Evolutionary conservation across 2,329 filamentous ascomycete species (phyloP), one percentile per base, ranked within the genome.

Genomic region (Blastomyces gilchristii): DNA sequence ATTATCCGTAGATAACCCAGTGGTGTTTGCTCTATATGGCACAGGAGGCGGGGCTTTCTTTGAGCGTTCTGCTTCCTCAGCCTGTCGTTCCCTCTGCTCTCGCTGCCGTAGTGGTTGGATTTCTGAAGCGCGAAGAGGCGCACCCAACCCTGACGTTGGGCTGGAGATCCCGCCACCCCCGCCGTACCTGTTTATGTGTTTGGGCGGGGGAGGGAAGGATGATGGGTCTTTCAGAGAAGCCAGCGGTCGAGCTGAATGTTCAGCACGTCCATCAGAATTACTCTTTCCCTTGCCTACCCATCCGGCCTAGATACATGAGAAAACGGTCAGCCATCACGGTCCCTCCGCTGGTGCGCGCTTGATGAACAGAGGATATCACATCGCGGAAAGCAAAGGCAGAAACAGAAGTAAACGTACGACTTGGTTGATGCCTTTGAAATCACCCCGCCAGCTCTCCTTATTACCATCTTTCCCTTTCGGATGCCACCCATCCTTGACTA

Each of bases 191-290:
- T 79, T 78, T 63, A 79, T 74, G 65, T 83, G 88, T 69, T 85
- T 92, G 0, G 91, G 91, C 34, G 91, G 91, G 31, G 91, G 90
- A 1, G 84, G 90, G 72, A 96, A 96, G 18, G 85, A 83, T 0
- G 84, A 74, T 0, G 90, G 91, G 71, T 96, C 91, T 72, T 85
- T 86, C 39, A 96, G 81, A 3, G 84, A 81, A 9, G 85, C 80
- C 53, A 95, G 77, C 1, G 91, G 91, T 18, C 81, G 80, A 7
- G 83, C 81, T 61, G 81, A 76, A 66, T 85, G 84, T 31, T 82
- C 78, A 43, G 73, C 67, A 52, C 73, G 70, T 41, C 83, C 76
- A 53, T 54, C 39, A 63, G 71, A 70, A 50, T 76, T 72, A 63
- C 79, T 74, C 65, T 82, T 79, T 62, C 82, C 77, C 72, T 83